phyloP scores from a whole-genome alignment of 176 grass and related monocot genomes.

The Themeda triandra region DNA sequence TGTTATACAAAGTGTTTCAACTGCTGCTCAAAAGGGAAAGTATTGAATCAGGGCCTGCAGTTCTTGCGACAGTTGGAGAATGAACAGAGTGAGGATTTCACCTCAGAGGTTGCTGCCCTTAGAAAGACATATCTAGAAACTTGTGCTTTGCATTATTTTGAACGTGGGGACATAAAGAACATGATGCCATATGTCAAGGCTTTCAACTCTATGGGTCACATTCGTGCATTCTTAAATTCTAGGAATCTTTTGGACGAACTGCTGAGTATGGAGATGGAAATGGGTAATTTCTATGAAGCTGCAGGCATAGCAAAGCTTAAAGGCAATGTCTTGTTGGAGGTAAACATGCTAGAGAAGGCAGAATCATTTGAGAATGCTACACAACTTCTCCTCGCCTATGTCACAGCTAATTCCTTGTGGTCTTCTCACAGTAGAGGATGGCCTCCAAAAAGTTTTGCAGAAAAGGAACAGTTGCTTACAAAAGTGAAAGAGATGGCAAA shows the following conservation, averaged over 20 bases:
- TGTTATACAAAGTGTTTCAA: conserved; percentile 57
- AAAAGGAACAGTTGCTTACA: conserved; percentile 41
- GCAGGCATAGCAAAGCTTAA: conserved; percentile 48
- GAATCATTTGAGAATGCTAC: conserved; percentile 45
- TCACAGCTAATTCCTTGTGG: too few relatives aligned
- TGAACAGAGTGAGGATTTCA: conserved; percentile 20
- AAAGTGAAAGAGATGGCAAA: conserved; percentile 53
- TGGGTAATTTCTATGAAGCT: conserved; percentile 68
- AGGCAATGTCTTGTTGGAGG: conserved; percentile 63
- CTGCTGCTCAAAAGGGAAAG: conserved; percentile 55
- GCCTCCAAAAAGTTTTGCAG: conserved; percentile 53
- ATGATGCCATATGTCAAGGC: conserved; percentile 66
- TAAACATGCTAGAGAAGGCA: conserved; percentile 58
- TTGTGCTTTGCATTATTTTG: conserved; percentile 42
- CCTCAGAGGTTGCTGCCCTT: conserved; percentile 9
- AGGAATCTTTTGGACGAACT: conserved; percentile 54
- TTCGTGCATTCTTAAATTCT: conserved; percentile 48
- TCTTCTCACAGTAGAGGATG: conserved; percentile 38
- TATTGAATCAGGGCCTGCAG: conserved; percentile 45
- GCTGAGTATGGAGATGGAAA: conserved; percentile 62
- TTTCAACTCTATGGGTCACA: conserved; percentile 54
- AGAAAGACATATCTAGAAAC: conserved; percentile 46
- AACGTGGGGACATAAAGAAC: conserved; percentile 44
- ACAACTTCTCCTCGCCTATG: too few relatives aligned
- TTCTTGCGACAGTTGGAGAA: conserved; percentile 52